Percentiles rank a stretch among this genome's conserved stretches.
Conservation (phyloP, 768 basidiomycete species). For the Galerina sulciceps region DNA sequence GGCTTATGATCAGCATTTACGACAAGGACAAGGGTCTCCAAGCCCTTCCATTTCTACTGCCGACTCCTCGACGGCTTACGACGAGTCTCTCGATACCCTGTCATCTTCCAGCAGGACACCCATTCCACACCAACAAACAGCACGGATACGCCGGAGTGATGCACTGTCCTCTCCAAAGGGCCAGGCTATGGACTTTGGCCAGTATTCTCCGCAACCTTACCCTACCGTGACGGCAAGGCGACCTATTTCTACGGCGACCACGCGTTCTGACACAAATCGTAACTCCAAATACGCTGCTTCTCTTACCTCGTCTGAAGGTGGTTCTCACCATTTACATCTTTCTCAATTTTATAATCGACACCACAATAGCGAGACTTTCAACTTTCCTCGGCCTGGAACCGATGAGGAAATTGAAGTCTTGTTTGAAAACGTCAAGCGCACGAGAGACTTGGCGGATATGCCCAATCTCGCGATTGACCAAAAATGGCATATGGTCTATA, state of each 20-base stretch:
- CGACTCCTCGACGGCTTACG: slow-evolving; percentile 64
- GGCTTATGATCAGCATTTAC: slow-evolving; percentile 42
- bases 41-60: slow-evolving; percentile 52
- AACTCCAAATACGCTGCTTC: slow-evolving; percentile 69
- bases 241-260: slow-evolving; percentile 53
- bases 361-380: slow-evolving; percentile 58
- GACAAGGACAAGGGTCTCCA: slow-evolving; percentile 52
- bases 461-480: slow-evolving; percentile 72
- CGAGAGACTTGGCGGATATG: slow-evolving; percentile 66
- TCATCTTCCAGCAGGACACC: slow-evolving; percentile 33
- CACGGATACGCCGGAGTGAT: slow-evolving; percentile 57
- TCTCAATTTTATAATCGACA: slow-evolving; percentile 60
- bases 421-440: slow-evolving; percentile 78
- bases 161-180: slow-evolving; percentile 57
- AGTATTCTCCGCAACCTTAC: slow-evolving; percentile 30
- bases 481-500: slow-evolving; percentile 92
- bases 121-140: slow-evolving; percentile 36
- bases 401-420: slow-evolving; percentile 80
- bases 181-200: slow-evolving; percentile 60
- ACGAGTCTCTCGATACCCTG: slow-evolving; percentile 46
- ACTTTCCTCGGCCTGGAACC: slow-evolving; percentile 75
- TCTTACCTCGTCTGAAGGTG: slow-evolving; percentile 48
- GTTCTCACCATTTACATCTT: slow-evolving; percentile 47
- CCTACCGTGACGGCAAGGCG: slow-evolving; percentile 46
- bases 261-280: slow-evolving; percentile 61